phyloP scores from a whole-genome alignment of 768 basidiomycete species.

The Suillus paluster region DNA sequence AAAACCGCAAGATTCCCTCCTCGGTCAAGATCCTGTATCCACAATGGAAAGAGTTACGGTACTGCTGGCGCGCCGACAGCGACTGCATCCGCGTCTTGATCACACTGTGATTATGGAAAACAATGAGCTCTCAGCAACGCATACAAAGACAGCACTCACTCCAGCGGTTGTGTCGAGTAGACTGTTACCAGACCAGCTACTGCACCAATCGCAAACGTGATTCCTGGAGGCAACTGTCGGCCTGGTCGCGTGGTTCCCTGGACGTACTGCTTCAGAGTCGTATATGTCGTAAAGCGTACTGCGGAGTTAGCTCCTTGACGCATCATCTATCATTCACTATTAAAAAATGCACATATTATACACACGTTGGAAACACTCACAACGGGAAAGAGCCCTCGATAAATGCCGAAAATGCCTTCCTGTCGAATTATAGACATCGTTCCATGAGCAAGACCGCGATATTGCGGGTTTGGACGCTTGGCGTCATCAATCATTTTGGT shows the following conservation, averaged over 20 bases:
- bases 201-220: slow-evolving; percentile 95
- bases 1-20: slow-evolving; percentile 90
- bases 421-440: slow-evolving; percentile 77
- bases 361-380: slow-evolving; percentile 50
- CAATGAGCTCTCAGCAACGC: not conserved
- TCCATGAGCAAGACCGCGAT: slow-evolving; percentile 87
- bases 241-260: slow-evolving; percentile 85
- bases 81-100: slow-evolving; percentile 99
- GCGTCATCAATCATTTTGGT: slow-evolving; percentile 98
- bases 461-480: slow-evolving; percentile 82
- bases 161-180: slow-evolving; percentile 85
- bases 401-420: slow-evolving; percentile 85
- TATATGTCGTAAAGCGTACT: slow-evolving; percentile 93
- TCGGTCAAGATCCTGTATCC: slow-evolving; percentile 94
- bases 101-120: slow-evolving; percentile 55
- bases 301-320: slow-evolving; percentile 98
- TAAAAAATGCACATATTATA: not conserved
- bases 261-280: slow-evolving; percentile 91
- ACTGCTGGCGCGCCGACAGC: slow-evolving; percentile 78
- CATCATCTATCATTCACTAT: slow-evolving; percentile 69
- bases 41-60: slow-evolving; percentile 95
- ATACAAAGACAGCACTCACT: slow-evolving; percentile 48
- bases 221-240: slow-evolving; percentile 79
- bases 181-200: slow-evolving; percentile 95
- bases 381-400: slow-evolving; percentile 92